phyloP scores from a whole-genome alignment of 495 filamentous ascomycete species.

The Penicillium cinerascens region DNA sequence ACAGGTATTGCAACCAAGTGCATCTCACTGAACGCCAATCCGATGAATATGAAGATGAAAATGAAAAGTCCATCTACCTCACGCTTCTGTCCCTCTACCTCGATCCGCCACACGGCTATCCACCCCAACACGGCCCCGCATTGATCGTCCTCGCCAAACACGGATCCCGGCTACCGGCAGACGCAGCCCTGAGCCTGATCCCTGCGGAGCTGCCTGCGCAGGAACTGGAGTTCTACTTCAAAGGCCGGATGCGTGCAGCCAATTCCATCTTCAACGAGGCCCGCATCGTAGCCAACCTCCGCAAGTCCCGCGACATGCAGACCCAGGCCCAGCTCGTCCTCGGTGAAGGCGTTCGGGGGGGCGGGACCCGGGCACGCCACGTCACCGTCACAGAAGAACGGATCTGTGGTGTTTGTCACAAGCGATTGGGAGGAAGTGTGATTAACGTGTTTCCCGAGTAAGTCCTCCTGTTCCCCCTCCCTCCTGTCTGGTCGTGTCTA shows the following conservation, averaged over 20 bases:
- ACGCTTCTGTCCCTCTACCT: constrained; percentile 89
- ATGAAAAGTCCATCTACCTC: constrained; percentile 76
- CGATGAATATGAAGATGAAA: constrained; percentile 55
- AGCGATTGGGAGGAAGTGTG: constrained; percentile 84
- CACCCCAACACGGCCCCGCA: constrained; percentile 72
- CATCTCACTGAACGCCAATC: constrained; percentile 51
- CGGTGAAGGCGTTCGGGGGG: constrained; percentile 52
- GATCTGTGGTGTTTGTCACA: constrained; percentile 88
- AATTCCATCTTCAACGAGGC: constrained; percentile 76
- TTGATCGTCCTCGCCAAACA: constrained; percentile 85
- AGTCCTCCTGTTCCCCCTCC: constrained; percentile 20
- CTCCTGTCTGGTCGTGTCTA: constrained; percentile 10
- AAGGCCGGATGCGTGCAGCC: constrained; percentile 82
- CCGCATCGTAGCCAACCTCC: constrained; percentile 67
- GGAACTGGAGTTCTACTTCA: constrained; percentile 88
- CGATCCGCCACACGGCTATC: constrained; percentile 69
- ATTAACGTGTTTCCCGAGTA: constrained; percentile 71
- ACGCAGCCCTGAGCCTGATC: constrained; percentile 79
- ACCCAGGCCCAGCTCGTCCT: constrained; percentile 68
- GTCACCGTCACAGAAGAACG: constrained; percentile 82
- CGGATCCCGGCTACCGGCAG: constrained; percentile 84
- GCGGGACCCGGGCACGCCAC: constrained; percentile 60
- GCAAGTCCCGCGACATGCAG: constrained; percentile 68
- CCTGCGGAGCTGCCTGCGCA: constrained; percentile 71
- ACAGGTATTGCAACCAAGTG: constrained; percentile 83